Evolutionary conservation across 805 yeast genomes (phyloP), one percentile per base, ranked within the genome.

Genomic region (Cyberlindnera mrakii): DNA sequence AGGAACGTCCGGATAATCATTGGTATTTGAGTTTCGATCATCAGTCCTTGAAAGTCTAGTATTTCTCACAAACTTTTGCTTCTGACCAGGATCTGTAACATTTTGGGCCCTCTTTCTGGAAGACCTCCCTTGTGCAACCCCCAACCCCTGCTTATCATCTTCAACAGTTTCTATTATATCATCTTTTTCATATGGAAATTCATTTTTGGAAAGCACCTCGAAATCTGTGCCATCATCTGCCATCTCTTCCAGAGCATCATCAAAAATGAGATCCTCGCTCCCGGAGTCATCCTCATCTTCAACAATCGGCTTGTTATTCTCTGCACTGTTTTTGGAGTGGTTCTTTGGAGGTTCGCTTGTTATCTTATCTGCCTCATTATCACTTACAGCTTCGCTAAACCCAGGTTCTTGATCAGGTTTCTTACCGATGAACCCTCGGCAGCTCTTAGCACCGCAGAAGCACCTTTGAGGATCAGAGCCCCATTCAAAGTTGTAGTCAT

Each of bases 401-500:
- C 16, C 39, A 29, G 29, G 15, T 11, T 33, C 42, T 29, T 20
- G 23, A n/a, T 37, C 43, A 9, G 41, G 35, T 13, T 16, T 38
- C 25, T 62, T 60, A 32, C 70, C 66, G 44, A 68, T 64, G 50
- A 58, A 54, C 4, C 75, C 75, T 4, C 71, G 55, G 44, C 78
- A 74, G 23, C 58, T 59, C 3, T 52, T 33, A 7, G 69, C 46
- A 1, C 74, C 74, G 51, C 78, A 74, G 43, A 55, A 60, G 44
- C 79, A 74, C 11, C 56, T 57, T 50, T 70, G 74, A 36, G 71
- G 72, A 42, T 58, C 61, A 2, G 74, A 65, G 14, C 70, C 67
- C 60, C 70, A 63, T 42, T 70, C 72, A 42, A 71, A 71, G 45
- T 73, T 72, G 47, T 74, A 74, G 53, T 74, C 75, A 48, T 72